Evolutionary conservation across 306 rosid genomes (phyloP).

Genomic region (Sicyos baderoa): DNA sequence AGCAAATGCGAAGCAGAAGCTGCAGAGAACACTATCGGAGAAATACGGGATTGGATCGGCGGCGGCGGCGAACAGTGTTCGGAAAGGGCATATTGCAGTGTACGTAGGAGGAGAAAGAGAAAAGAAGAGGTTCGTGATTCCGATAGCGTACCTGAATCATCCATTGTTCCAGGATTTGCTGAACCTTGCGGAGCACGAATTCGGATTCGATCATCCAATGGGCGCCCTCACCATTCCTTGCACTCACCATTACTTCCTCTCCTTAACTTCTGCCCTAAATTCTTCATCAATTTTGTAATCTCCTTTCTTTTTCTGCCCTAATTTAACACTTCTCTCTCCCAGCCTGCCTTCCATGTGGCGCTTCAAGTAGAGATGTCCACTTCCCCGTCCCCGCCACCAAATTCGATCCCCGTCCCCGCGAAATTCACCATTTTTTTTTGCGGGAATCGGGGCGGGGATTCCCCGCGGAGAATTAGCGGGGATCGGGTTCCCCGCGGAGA

Average conservation of each 20-base stretch:
- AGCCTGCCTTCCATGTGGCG: too few species aligned
- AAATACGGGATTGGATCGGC: constrained; percentile 50
- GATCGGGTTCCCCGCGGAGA: too few species aligned
- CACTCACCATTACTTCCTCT: constrained; percentile 64
- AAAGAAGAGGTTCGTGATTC: constrained; percentile 77
- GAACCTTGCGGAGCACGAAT: constrained; percentile 76
- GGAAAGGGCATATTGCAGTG: constrained; percentile 83
- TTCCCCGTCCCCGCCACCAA: too few species aligned
- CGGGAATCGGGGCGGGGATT: too few species aligned
- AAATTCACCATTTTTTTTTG: too few species aligned
- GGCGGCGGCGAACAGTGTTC: constrained; percentile 34
- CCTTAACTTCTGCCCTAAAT: constrained; percentile 55
- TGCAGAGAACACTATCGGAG: constrained; percentile 69
- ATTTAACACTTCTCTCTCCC: constrained; percentile 23
- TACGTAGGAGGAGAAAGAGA: constrained; percentile 75
- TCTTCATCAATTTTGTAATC: constrained; percentile 18
- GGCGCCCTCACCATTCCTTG: constrained; percentile 96
- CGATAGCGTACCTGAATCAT: constrained; percentile 70
- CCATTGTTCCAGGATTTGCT: constrained; percentile 76
- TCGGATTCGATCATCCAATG: constrained; percentile 76
- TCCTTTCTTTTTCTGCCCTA: not conserved
- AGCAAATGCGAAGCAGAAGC: constrained; percentile 63
- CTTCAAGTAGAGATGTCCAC: too few species aligned
- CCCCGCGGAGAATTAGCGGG: too few species aligned
- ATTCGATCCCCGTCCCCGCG: too few species aligned